A percentile compares a stretch with the other conserved stretches of the same genome.
Conservation (phyloP, 768 basidiomycete genomes). For the Phanerodontia chrysosporium region DNA sequence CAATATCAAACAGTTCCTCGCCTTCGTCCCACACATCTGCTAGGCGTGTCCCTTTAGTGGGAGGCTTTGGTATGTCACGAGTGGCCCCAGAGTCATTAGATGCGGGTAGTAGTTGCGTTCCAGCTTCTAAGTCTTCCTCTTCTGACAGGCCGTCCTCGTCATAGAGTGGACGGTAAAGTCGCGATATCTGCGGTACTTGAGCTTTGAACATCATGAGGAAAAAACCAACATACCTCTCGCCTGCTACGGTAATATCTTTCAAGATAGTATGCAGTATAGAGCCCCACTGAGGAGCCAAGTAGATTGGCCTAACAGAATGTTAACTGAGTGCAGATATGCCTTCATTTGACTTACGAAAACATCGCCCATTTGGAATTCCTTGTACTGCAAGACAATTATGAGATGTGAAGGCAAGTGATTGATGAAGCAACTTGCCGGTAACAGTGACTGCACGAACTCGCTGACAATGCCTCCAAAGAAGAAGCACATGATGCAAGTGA, state of each 20-base stretch:
- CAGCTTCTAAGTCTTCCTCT: conserved; percentile 49
- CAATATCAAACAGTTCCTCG: conserved; percentile 71
- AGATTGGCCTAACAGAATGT: conserved; percentile 61
- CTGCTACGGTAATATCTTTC: conserved; percentile 76
- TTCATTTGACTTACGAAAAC: conserved; percentile 50
- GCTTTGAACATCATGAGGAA: too few species aligned
- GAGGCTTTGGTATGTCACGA: conserved; percentile 12
- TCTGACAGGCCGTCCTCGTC: conserved; percentile 37
- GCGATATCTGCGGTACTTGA: conserved; percentile 50
- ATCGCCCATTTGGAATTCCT: conserved; percentile 70
- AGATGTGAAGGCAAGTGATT: not conserved
- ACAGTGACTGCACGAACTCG: conserved; percentile 74
- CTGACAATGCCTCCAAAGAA: conserved; percentile 78
- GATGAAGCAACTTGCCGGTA: conserved; percentile 50
- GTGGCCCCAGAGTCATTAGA: conserved; percentile 25
- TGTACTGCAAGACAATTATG: conserved; percentile 40
- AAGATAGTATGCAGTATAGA: conserved; percentile 60
- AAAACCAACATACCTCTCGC: conserved; percentile 53
- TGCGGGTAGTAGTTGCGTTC: conserved; percentile 60
- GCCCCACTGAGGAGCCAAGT: conserved; percentile 65
- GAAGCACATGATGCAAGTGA: conserved; percentile 68
- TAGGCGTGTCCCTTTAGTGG: conserved; percentile 34
- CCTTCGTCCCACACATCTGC: conserved; percentile 74
- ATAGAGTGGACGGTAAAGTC: conserved; percentile 71
- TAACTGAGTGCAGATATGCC: not conserved